Evolutionary conservation across 2,329 filamentous ascomycete species (phyloP).

Genomic region (Colletotrichum liriopes): DNA sequence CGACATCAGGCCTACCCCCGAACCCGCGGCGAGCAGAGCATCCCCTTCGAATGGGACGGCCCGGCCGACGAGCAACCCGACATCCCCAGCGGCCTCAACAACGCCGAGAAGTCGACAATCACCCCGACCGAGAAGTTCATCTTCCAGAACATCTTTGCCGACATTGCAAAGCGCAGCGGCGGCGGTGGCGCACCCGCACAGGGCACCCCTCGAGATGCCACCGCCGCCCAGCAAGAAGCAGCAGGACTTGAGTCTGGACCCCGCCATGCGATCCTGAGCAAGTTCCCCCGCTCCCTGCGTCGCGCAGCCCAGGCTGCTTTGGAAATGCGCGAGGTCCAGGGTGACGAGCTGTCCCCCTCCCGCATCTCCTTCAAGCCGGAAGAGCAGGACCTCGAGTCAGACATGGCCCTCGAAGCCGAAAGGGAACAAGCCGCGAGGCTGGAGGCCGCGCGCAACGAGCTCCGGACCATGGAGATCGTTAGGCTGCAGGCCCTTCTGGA

Average conservation of each 20-base stretch:
- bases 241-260: conserved; percentile 52
- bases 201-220: neutral
- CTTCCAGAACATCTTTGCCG: conserved; percentile 71
- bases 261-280: conserved; percentile 54
- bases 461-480: conserved; percentile 58
- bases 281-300: conserved; percentile 58
- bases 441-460: conserved; percentile 54
- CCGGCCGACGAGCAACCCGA: conserved; percentile 45
- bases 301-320: conserved; percentile 57
- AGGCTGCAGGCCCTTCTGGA: conserved; percentile 70
- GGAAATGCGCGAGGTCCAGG: conserved; percentile 53
- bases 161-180: conserved; percentile 50
- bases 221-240: conserved; percentile 47
- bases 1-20: conserved; percentile 45
- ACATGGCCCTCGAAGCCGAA: neutral
- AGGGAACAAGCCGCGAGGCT: conserved; percentile 55
- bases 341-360: neutral
- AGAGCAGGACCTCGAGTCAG: conserved; percentile 5
- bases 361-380: conserved; percentile 14
- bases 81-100: conserved; percentile 43
- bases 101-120: conserved; percentile 63
- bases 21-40: conserved; percentile 48
- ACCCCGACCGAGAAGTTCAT: conserved; percentile 71
- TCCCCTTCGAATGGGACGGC: conserved; percentile 68
- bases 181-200: conserved; percentile 50